Evolutionary conservation across 179 eudicot genomes (phyloP).

Genomic region (Pouteria campechiana): DNA sequence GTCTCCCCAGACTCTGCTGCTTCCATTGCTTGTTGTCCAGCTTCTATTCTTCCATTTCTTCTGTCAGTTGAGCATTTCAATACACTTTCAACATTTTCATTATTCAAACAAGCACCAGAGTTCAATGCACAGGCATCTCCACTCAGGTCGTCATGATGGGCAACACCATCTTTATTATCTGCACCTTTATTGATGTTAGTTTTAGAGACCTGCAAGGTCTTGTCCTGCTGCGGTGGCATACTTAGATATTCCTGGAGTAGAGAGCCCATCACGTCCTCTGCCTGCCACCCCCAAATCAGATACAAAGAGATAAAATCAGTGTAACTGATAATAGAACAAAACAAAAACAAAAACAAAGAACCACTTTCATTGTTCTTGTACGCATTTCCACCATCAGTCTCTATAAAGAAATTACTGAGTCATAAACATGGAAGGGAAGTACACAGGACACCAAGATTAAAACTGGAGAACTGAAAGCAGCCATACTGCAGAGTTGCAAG

Average conservation of each 20-base stretch:
- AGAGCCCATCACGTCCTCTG: conserved; percentile 79
- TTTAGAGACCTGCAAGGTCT: conserved; percentile 13
- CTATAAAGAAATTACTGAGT: no score
- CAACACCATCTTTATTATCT: conserved; percentile 8
- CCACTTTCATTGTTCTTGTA: no score
- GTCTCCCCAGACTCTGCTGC: no score
- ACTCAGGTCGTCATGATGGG: conserved; percentile 16
- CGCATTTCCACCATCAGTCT: no score
- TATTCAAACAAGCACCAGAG: conserved; percentile 14
- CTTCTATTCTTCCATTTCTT: no score
- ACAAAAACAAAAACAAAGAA: background rate
- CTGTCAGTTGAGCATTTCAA: conserved; percentile 6
- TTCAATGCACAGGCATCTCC: no score
- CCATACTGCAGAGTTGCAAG: no score
- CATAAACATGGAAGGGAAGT: background rate
- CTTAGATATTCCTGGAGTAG: conserved; percentile 55
- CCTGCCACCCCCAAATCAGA: conserved; percentile 30
- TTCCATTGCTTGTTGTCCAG: no score
- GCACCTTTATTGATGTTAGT: conserved; percentile 19
- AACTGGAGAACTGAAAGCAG: no score
- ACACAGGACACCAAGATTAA: no score
- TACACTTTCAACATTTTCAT: conserved; percentile 13
- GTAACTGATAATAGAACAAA: background rate
- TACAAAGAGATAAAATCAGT: background rate
- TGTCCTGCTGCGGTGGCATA: conserved; percentile 27